phyloP scores from a whole-genome alignment of 2,329 filamentous ascomycete species.

The Tolypocladium ophioglossoides region DNA sequence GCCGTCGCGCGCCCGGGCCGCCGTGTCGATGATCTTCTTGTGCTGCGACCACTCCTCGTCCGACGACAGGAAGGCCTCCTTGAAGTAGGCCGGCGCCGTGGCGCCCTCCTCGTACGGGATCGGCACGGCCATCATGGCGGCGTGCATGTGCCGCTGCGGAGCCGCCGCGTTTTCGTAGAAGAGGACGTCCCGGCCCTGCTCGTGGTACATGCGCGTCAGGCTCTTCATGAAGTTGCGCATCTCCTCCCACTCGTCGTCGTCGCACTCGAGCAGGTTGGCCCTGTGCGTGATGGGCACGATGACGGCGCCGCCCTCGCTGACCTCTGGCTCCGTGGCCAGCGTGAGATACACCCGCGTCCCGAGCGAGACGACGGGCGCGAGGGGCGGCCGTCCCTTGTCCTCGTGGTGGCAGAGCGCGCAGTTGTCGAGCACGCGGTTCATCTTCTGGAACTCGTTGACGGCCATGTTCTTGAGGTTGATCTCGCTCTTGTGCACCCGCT shows the following conservation, averaged over 20 bases:
- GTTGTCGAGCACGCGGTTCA: slow-evolving; percentile 73
- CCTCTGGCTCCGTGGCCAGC: slow-evolving; percentile 78
- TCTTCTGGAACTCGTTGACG: slow-evolving; percentile 79
- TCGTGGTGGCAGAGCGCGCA: slow-evolving; percentile 93
- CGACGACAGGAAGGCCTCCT: slow-evolving; percentile 77
- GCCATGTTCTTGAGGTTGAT: slow-evolving; percentile 80
- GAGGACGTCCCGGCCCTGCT: slow-evolving; percentile 81
- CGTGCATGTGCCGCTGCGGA: slow-evolving; percentile 69
- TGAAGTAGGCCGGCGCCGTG: slow-evolving; percentile 88
- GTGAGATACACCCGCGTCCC: slow-evolving; percentile 82
- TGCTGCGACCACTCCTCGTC: slow-evolving; percentile 97
- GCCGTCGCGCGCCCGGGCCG: slow-evolving; percentile 49
- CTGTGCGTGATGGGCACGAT: slow-evolving; percentile 85
- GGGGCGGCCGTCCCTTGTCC: slow-evolving; percentile 59
- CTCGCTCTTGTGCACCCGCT: slow-evolving; percentile 78
- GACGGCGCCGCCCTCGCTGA: slow-evolving; percentile 72
- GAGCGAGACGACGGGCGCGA: slow-evolving; percentile 78
- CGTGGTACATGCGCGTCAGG: slow-evolving; percentile 86
- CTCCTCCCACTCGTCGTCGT: slow-evolving; percentile 99
- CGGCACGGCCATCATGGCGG: slow-evolving; percentile 75
- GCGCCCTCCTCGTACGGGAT: slow-evolving; percentile 87
- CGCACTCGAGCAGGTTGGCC: slow-evolving; percentile 88
- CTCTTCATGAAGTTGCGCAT: slow-evolving; percentile 99
- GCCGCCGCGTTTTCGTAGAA: slow-evolving; percentile 96
- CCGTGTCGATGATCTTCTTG: slow-evolving; percentile 86